Base-by-base conservation (phyloP, 306 rosid genomes). In the Fagus crenata region DNA sequence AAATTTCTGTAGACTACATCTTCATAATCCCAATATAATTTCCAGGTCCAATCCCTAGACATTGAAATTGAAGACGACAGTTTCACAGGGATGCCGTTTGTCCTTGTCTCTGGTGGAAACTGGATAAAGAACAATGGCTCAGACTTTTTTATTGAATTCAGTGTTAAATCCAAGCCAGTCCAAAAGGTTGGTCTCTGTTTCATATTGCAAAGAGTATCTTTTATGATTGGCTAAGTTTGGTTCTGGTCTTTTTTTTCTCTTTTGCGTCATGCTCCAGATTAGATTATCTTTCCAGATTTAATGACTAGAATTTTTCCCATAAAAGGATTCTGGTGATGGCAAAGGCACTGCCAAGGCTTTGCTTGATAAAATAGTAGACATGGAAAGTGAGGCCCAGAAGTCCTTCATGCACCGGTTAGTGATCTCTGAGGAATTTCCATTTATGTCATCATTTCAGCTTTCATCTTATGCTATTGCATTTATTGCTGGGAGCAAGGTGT, bases 381-480 rank as follows among this genome's bases (percentile, higher is more conserved):
- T 60, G 93, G 99, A 95, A 86, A 79, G 90, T 53, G 97, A 92
- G 82, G 99, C 99, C 37, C 92, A 95, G 69, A 95, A 90, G 81
- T 95, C 99, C 83, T 92, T 95, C 77, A 95, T 95, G 99, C 99
- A 95, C 79, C 83, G 99, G 99, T 92, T 69, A 74, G 95, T 78
- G 43, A 70, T 77, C 79, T 85, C 28, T 65, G 41, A 33, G 69
- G 76, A 42, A 22, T 84, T 58, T 78, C 67, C 59, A 64, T 67
- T 61, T 35, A 60, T 61, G 28, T 83, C 15, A n/a, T 49, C 72
- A 1, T 59, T 42, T 31, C 46, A 32, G n/a, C 11, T 56, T 60
- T 82, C 55, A 42, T 76, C 60, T 67, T 73, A 61, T 82, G 72
- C 46, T 8, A 35, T 60, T 69, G 32, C 31, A 51, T 51, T 56